Evolutionary conservation across 23 red algal genomes (phyloP), one percentile per base, ranked within the genome.

Genomic region (Gracilaria vermiculophylla): DNA sequence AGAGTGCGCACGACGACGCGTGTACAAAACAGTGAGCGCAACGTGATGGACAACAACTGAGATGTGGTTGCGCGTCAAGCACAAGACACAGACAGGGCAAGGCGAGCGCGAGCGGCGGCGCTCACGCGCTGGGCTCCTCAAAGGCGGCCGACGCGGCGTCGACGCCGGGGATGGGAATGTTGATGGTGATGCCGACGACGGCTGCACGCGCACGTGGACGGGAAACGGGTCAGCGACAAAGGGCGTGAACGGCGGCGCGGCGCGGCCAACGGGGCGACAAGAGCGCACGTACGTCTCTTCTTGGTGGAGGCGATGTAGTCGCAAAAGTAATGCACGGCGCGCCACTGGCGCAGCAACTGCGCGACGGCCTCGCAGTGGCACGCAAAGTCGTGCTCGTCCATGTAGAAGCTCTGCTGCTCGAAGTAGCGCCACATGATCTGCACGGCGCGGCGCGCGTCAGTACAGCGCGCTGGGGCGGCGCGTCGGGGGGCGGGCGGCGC

Each of bases 321-420:
- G 29, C 74, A 81, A 81, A 91, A 91, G 35, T 91, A 91, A 10
- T 91, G 75, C 24, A 91, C 87, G 15, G 76, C 76, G 55, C 44
- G 36, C 87, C 87, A 91, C 36, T 81, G 29, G 12, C 54, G 57
- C 61, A 91, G 31, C 32, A 91, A n/a, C 28, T 69, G 45, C 6
- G 87, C 87, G 53, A 91, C 87, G 2, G 87, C 87, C 43, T 91
- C 87, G 40, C 75, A 81, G 37, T 91, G 87, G 9, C 61, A 66
- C 3, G 87, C 87, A 28, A 80, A 91, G 5, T 81, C 75, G 28
- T 80, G 39, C 42, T 91, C 87, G 37, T 91, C 73, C 87, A 91
- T 81, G 45, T 91, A 91, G 27, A 91, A 91, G 74, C 87, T 91
- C 64, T 91, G 87, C 54, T 91, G 87, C 32, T 91, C 87, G 72